Percentiles rank a stretch among this genome's conserved stretches.
Evolutionary conservation across 83 land plant species (phyloP).

Genomic region (Thuja plicata): DNA sequence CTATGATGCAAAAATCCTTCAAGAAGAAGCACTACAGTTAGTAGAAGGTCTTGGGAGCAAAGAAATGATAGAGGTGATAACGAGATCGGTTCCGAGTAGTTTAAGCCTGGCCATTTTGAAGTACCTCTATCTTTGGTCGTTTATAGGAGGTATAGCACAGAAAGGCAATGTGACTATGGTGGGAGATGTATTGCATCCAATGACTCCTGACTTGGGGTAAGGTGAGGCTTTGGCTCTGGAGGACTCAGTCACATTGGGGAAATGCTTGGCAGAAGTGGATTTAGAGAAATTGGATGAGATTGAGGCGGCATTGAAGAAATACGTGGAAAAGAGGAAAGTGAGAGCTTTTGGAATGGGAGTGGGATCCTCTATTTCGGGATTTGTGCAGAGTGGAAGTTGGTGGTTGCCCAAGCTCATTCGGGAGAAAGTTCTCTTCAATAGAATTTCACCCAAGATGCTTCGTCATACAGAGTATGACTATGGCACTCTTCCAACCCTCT

Average conservation of each 20-base stretch:
- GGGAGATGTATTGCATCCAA: slow-evolving; percentile 56
- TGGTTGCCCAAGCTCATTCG: neutral
- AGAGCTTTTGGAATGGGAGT: neutral
- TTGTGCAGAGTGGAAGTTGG: neutral
- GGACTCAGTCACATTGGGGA: slow-evolving; percentile 39
- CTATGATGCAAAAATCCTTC: neutral
- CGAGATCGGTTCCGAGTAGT: neutral
- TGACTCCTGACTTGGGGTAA: slow-evolving; percentile 60
- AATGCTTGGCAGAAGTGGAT: neutral
- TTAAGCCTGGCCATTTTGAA: slow-evolving; percentile 8
- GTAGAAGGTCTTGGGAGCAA: neutral
- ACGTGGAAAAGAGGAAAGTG: neutral
- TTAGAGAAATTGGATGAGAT: neutral
- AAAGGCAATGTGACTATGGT: slow-evolving; percentile 33
- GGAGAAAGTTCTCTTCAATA: neutral
- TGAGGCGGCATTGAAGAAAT: neutral
- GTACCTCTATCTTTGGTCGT: slow-evolving; percentile 25
- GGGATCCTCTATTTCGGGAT: neutral
- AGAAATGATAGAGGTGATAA: neutral
- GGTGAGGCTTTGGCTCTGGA: slow-evolving; percentile 46
- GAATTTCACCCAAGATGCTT: neutral
- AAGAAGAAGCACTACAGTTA: neutral
- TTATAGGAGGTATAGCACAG: slow-evolving; percentile 15
- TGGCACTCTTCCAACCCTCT: neutral
- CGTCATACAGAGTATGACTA: neutral